Conservation (phyloP, 192 early-diverging fungal genomes). For the Endogone sp. region DNA sequence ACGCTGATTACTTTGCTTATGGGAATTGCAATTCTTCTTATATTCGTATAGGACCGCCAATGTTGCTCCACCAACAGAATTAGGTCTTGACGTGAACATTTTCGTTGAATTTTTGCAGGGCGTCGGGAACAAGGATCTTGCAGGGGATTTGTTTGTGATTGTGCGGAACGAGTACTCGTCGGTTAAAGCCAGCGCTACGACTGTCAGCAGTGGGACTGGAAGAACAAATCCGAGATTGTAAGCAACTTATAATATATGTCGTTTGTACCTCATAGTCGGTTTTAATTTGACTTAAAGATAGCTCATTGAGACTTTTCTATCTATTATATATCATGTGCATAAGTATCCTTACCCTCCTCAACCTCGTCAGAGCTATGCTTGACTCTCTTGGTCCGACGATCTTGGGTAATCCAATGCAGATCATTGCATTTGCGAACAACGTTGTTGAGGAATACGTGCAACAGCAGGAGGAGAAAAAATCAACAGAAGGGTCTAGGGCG, state of each 20-base stretch:
- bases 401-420: constrained; percentile 67
- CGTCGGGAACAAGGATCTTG: constrained; percentile 48
- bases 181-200: constrained; percentile 26
- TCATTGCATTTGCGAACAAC: constrained; percentile 66
- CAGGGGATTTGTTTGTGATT: constrained; percentile 73
- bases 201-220: constrained; percentile 8
- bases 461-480: background rate
- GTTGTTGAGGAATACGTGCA: constrained; percentile 52
- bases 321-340: constrained; percentile 2
- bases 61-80: constrained; percentile 25
- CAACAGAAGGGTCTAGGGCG: background rate
- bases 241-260: background rate
- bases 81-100: constrained; percentile 50
- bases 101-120: constrained; percentile 63
- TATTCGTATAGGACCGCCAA: constrained; percentile 14
- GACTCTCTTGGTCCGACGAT: constrained; percentile 71
- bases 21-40: constrained; percentile 23
- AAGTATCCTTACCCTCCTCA: constrained; percentile 54
- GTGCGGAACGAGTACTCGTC: constrained; percentile 68
- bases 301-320: background rate
- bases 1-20: constrained; percentile 18
- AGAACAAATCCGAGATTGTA: constrained; percentile 45
- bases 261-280: background rate
- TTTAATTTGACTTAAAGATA: too few species aligned
- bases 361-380: constrained; percentile 62